Base-by-base conservation (phyloP, 306 rosid genomes). In the Castanea crenata region DNA sequence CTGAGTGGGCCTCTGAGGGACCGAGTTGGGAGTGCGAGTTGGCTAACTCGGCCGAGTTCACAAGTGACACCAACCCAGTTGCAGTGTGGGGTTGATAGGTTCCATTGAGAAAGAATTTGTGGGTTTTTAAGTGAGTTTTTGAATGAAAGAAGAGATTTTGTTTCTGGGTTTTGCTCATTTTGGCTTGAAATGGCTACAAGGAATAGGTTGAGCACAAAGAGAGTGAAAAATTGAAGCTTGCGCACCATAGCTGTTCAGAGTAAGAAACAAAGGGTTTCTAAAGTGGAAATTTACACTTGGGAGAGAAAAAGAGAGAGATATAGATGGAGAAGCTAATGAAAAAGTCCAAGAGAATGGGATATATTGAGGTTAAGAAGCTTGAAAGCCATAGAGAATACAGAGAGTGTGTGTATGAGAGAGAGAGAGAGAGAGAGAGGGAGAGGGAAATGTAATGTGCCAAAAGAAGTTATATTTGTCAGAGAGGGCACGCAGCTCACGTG, bases 31-130 rank as follows among this genome's bases (percentile, higher is more conserved):
- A 96, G 96, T 62, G 85, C 38, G 62, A 96, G 89, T 27, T 85
- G 79, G 76, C 83, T 83, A 82, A 93, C 97, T 82, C 90, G 93
- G 80, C 92, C 97, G 34, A 82, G 89, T 63, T 77, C 82, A 76
- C 99, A 96, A 1, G 88, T 59, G 15, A 96, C 89, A 10, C 97
- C 99, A 19, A 82, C 49, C 99, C 99, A 96, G 81, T 77, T 10
- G 76, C 99, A 96, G 85, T 88, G 92, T 0, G 90, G 83, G 14
- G 82, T 80, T 20, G 90, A 70, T 2, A 74, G 23, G 78, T 77
- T 84, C 98, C 99, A 96, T 1, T 92, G 85, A 52, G 85, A 16
- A 2, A 96, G 87, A 55, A 64, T 5, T n/a, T 72, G 79, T 2
- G 94, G 82, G 65, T 80, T 87, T 49, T 85, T 85, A 18, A 96